Base-by-base conservation (phyloP, 2,329 filamentous ascomycete species). In the Catunica adiposa region DNA sequence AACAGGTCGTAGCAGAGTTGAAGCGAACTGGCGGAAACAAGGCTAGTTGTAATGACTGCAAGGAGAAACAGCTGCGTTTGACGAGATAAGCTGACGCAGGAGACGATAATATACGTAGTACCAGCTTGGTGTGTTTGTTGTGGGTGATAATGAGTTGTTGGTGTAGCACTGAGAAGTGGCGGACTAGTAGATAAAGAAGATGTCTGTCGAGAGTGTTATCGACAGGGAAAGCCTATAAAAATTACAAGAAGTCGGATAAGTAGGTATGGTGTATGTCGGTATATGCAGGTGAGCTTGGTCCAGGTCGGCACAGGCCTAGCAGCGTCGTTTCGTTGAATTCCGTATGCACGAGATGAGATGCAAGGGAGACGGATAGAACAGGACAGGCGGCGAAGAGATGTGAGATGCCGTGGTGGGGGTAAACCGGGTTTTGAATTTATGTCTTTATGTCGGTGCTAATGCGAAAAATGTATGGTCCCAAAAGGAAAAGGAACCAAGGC, bases 241-340 rank as follows among this genome's bases (percentile, higher is more conserved):
- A 29, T 29, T 22, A 20, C 46, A 34, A 51, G 29, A 44, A n/a
- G 6, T 31, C 29, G 54, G n/a, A 22, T 57, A n/a, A 31, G 34
- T 34, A 23, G 44, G 31, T 53, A 26, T 17, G 51, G 22, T 31
- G 31, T 57, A 44, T 54, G 26, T 44, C 40, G 23, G 52, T 54
- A 54, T 54, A 56, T 52, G 54, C 54, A 56, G 47, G 48, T 47
- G 54, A 56, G 54, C 54, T 56, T 53, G 34, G 54, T 52, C 54
- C 48, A 56, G 22, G 54, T 56, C 20, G 11, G 44, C 53, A 53
- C 51, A 53, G 51, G 31, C 31, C 51, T 11, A 40, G 51, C 11
- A 34, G 11, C 51, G 17, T 23, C 40, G 53, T 34, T 47, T 37
- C 40, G 25, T 47, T 47, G 53, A 47, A 38, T 34, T 47, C 29